These are phyloP conservation scores for Boletus barrowsii DNA, from an alignment of 768 basidiomycete species.

Conservation along the genomic window DNA sequence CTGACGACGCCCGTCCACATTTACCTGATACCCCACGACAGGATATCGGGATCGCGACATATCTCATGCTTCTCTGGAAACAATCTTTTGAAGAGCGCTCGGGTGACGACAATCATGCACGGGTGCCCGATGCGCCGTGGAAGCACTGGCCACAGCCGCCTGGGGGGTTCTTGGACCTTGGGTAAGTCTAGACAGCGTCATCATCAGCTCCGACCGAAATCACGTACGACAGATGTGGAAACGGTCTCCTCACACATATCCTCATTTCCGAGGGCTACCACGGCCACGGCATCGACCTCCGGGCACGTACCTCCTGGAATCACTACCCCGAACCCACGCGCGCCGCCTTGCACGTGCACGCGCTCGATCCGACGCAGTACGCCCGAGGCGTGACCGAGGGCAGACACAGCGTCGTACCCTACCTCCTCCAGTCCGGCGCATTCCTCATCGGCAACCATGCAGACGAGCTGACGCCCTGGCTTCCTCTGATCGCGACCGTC, in stretches of 20 bases:
- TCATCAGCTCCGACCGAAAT: background rate
- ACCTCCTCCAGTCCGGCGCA: conserved; percentile 42
- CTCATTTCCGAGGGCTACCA: conserved; percentile 78
- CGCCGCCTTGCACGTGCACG: conserved; percentile 56
- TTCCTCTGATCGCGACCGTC: conserved; percentile 75
- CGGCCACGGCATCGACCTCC: conserved; percentile 84
- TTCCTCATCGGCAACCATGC: conserved; percentile 96
- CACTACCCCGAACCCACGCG: conserved; percentile 68
- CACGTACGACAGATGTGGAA: conserved; percentile 66
- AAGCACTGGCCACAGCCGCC: conserved; percentile 73
- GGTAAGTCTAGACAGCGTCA: conserved; percentile 41
- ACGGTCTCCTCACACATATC: conserved; percentile 89
- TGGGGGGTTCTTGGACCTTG: conserved; percentile 87
- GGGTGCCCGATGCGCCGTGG: conserved; percentile 46
- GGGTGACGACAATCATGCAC: background rate
- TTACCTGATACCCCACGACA: conserved; percentile 28
- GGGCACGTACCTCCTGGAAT: conserved; percentile 81
- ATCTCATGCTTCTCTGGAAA: conserved; percentile 90
- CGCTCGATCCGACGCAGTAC: conserved; percentile 58
- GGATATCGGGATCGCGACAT: conserved; percentile 95
- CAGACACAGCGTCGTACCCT: conserved; percentile 14
- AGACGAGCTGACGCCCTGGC: conserved; percentile 95
- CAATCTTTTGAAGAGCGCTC: conserved; percentile 45
- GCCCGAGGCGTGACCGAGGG: background rate
- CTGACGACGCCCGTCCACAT: background rate